Percentiles rank a stretch among this genome's conserved stretches.
These are phyloP conservation scores for Ceratobasidium sp. DNA, from an alignment of 1,284 basidiomycete genomes.

Conservation along the genomic window DNA sequence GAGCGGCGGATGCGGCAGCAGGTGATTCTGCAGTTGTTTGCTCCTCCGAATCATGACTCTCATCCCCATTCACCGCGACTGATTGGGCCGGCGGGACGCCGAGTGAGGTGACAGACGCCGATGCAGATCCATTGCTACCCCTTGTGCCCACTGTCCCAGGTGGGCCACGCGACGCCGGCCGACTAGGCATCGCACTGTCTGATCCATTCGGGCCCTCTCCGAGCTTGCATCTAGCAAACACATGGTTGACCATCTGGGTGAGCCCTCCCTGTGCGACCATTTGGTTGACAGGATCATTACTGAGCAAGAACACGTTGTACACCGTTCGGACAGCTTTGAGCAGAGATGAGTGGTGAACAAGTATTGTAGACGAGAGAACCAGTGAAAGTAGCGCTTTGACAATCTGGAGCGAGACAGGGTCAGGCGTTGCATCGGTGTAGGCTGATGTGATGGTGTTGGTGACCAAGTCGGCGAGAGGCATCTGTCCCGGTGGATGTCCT, in stretches of 20 bases:
- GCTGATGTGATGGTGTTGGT: conserved; percentile 93
- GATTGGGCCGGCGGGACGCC: neutral
- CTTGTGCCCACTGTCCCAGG: neutral
- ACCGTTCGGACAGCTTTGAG: conserved; percentile 95
- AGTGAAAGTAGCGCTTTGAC: conserved; percentile 91
- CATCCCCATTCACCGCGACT: neutral
- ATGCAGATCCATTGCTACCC: conserved; percentile 12
- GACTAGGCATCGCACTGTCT: neutral
- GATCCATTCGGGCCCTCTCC: neutral
- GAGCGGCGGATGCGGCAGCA: neutral
- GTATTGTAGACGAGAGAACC: conserved; percentile 82
- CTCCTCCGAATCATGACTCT: neutral
- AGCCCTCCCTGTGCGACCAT: conserved; percentile 96
- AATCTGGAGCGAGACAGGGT: conserved; percentile 91
- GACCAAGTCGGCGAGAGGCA: conserved; percentile 86
- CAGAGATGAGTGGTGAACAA: conserved; percentile 92
- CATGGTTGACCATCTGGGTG: conserved; percentile 96
- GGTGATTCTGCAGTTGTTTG: neutral
- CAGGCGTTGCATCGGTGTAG: conserved; percentile 85
- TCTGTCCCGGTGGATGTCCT: conserved; percentile 60
- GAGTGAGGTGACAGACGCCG: conserved; percentile 13
- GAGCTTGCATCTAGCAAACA: conserved; percentile 70
- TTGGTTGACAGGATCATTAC: conserved; percentile 88
- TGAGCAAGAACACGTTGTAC: conserved; percentile 94
- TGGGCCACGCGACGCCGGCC: conserved; percentile 10